Conservation (phyloP, 345 rosid genomes). For the Physaria fendleri region DNA sequence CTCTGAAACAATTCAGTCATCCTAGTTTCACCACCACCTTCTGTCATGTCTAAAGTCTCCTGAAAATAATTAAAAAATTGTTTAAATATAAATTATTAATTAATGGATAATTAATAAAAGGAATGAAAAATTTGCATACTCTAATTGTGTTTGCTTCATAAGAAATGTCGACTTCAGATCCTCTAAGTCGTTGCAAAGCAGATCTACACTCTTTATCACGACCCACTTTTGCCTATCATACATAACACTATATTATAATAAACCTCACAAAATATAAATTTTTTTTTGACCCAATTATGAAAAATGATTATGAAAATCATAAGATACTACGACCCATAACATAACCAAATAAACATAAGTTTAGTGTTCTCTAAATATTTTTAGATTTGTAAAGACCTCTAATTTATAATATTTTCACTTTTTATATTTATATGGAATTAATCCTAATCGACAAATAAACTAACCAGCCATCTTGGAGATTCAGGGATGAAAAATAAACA, state of each 20-base stretch:
- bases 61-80: neutral
- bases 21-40: neutral
- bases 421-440: neutral
- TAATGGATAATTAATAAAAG: neutral
- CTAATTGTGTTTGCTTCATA: slow-evolving; percentile 28
- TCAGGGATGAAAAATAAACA: slow-evolving; percentile 32
- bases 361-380: too few relatives aligned
- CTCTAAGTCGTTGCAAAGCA: slow-evolving; percentile 34
- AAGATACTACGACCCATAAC: neutral
- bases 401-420: too few relatives aligned
- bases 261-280: neutral
- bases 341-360: too few relatives aligned
- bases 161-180: slow-evolving; percentile 33
- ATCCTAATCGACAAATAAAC: too few relatives aligned
- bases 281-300: neutral
- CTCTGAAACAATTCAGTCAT: slow-evolving; percentile 31
- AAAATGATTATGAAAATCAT: neutral
- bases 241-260: neutral
- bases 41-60: slow-evolving; percentile 23
- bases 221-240: slow-evolving; percentile 25
- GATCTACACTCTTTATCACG: slow-evolving; percentile 28
- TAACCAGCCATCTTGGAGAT: slow-evolving; percentile 42
- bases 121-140: neutral
- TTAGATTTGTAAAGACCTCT: too few relatives aligned
- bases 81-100: neutral